Evolutionary conservation across 2,329 filamentous ascomycete species (phyloP), one percentile per base, ranked within the genome.

Genomic region (Penicillium sp.): DNA sequence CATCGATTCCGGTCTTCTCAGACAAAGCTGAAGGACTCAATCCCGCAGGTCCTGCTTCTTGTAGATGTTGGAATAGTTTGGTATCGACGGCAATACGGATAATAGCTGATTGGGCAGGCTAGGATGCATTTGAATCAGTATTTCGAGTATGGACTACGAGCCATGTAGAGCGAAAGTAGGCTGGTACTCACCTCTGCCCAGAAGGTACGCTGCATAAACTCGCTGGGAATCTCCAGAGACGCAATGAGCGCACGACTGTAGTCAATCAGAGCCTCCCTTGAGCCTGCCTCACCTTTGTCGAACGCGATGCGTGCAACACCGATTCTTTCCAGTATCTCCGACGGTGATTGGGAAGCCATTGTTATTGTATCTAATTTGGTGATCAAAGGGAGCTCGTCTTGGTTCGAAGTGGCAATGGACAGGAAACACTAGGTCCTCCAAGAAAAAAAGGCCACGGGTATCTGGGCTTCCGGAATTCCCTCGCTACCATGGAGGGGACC

Each of bases 201-300:
- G 39, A 74, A 74, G 44, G 69, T 77, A 19, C 65, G 65, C 44
- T 67, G 65, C 9, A 69, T 26, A 39, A 66, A 67, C 53, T 78
- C 75, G 54, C 73, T 75, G 0, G 76, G 75, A 13, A 76, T 69
- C 50, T 77, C 74, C 13, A 77, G 58, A 5, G 64, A 62, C 1
- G 74, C 66, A 47, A 75, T 67, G 19, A 78, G 62, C 7, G 70
- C 67, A 19, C 71, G 67, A 21, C 74, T 68, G 39, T 74, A 67
- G 11, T 73, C 70, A 33, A 78, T 70, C 4, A 78, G 69, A 43
- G 66, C 55, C 55, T 78, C 75, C 14, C 75, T 67, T 9, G 74
- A 68, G 8, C 75, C 74, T 2, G 69, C 59, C 52, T 72, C 62
- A 46, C 72, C 67, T 4, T 66, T 58, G 4, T 71, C 67, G 29